These are phyloP conservation scores for Penicillium verrucosum DNA, from an alignment of 2,329 filamentous ascomycete species.

Conservation along the genomic window DNA sequence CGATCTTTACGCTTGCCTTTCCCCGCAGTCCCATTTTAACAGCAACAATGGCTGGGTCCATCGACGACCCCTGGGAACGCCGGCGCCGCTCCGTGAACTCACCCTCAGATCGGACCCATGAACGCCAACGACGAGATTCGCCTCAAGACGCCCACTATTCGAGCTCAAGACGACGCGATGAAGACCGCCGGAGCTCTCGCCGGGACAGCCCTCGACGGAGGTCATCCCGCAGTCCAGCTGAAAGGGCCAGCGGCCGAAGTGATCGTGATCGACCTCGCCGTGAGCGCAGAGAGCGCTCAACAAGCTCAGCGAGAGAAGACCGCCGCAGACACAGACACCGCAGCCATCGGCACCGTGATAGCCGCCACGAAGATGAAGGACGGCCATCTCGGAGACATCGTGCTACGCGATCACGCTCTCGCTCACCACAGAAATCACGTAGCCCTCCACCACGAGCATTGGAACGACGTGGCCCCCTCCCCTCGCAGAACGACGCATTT, in stretches of 20 bases:
- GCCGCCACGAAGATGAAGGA: slow-evolving; percentile 23
- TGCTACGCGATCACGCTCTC: slow-evolving; percentile 18
- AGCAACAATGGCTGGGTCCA: slow-evolving; percentile 27
- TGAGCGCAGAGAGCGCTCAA: slow-evolving; percentile 25
- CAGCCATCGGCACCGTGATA: slow-evolving; percentile 29
- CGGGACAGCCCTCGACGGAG: slow-evolving; percentile 23
- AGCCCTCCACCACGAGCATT: slow-evolving; percentile 26
- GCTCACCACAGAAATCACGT: slow-evolving; percentile 28
- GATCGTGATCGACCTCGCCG: slow-evolving; percentile 23
- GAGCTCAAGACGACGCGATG: slow-evolving; percentile 26
- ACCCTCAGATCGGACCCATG: slow-evolving; percentile 20
- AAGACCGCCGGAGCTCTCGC: slow-evolving; percentile 28
- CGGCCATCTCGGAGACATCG: slow-evolving; percentile 24
- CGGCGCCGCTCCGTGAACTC: slow-evolving; percentile 23
- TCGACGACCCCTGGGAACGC: slow-evolving; percentile 20
- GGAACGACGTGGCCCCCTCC: slow-evolving; percentile 43
- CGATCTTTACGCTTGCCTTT: neutral
- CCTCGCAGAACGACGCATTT: slow-evolving; percentile 48
- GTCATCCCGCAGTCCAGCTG: slow-evolving; percentile 15
- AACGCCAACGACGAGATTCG: slow-evolving; percentile 23
- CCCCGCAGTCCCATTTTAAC: neutral
- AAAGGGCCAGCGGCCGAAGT: slow-evolving; percentile 19
- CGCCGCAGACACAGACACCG: slow-evolving; percentile 27
- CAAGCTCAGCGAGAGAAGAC: slow-evolving; percentile 24
- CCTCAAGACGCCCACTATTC: slow-evolving; percentile 21